Evolutionary conservation across 164 flowering plant genomes (phyloP).

Genomic region (Tinospora cordifolia): DNA sequence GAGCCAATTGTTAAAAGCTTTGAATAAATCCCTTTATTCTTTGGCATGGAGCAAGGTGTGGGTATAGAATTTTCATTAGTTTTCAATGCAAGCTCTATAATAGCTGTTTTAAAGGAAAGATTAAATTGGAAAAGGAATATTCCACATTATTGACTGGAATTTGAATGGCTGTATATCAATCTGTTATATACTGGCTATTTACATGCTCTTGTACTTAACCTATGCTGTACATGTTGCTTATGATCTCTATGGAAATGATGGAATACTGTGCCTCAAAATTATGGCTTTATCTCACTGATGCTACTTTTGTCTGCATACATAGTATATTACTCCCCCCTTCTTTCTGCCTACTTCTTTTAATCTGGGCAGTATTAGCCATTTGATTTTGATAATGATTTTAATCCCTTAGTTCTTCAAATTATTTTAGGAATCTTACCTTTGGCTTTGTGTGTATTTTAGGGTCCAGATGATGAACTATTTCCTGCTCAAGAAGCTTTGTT

Average conservation of each 20-base stretch:
- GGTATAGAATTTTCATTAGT: background rate
- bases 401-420: too few species aligned
- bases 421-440: background rate
- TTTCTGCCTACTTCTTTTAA: too few species aligned
- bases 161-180: background rate
- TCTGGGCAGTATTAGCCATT: too few species aligned
- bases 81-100: background rate
- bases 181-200: background rate
- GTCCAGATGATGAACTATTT: slow-evolving; percentile 92
- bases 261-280: too few species aligned
- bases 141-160: background rate
- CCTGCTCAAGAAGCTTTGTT: slow-evolving; percentile 98
- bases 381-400: too few species aligned
- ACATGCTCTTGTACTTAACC: background rate
- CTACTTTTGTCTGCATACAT: too few species aligned
- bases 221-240: too few species aligned
- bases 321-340: too few species aligned
- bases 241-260: too few species aligned
- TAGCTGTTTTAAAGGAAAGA: too few species aligned
- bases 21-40: background rate
- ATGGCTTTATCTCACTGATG: too few species aligned
- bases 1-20: background rate
- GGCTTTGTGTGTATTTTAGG: slow-evolving; percentile 31
- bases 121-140: background rate
- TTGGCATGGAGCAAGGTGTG: background rate